Evolutionary conservation across 2,329 filamentous ascomycete genomes (phyloP).

Genomic region (Botrytis cinerea): DNA sequence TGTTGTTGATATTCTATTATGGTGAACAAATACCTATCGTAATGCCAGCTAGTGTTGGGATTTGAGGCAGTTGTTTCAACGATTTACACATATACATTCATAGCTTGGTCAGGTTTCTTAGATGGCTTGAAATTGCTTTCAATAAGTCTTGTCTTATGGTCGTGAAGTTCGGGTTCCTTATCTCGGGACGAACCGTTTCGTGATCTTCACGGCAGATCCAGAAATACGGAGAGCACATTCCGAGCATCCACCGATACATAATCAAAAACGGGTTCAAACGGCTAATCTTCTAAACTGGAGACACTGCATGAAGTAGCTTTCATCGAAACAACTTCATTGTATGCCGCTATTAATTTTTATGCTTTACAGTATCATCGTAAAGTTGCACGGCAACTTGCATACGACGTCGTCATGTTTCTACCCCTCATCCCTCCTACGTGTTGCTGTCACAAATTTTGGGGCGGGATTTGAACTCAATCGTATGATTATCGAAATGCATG

Average conservation of each 20-base stretch:
- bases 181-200: background rate
- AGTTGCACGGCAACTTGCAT: background rate
- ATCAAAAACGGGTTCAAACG: conserved; percentile 3
- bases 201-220: background rate
- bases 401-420: background rate
- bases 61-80: background rate
- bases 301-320: background rate
- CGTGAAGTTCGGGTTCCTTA: background rate
- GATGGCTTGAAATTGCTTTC: background rate
- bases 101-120: background rate
- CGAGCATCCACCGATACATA: conserved; percentile 8
- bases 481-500: conserved; percentile 3
- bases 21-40: background rate
- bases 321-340: background rate
- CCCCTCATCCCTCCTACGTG: background rate
- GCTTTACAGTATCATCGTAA: background rate
- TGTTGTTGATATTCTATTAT: background rate
- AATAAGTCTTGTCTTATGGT: background rate
- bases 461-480: conserved; percentile 18
- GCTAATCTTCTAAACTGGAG: background rate
- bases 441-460: background rate
- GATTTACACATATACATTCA: background rate
- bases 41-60: background rate
- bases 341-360: background rate
- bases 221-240: conserved; percentile 7